Evolutionary conservation across 2,329 filamentous ascomycete genomes (phyloP), one percentile per base, ranked within the genome.

Genomic region (Neofusicoccum sp.): DNA sequence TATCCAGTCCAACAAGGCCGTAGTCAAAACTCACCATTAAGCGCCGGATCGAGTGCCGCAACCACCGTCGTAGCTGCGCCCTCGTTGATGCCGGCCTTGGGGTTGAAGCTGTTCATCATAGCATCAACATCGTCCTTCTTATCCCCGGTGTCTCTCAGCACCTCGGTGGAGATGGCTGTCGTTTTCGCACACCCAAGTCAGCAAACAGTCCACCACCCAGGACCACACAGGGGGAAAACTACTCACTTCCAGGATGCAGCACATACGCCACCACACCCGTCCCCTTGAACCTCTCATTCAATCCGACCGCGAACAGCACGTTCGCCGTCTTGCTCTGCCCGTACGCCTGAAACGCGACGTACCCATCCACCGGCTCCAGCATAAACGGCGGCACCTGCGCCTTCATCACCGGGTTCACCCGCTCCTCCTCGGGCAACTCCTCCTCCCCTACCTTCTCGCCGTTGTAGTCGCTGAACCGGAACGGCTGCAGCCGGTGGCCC

Each of bases 31-130:
- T 36, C 58, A 62, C 62, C 62, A 9, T 66, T 56, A 3, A 73
- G 26, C 31, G 68, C 63, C 1, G 66, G 64, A 62, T 71, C 69
- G 60, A 73, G 73, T 4, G 70, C 69, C 6, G 69, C 69, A 40
- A 66, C 66, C 24, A 71, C 64, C 63, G 70, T 69, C 45, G 70
- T 72, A 14, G 70, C 67, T 4, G 67, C 60, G 26, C 70, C 70
- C 54, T 71, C 66, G 36, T 72, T 68, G 9, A 68, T 44, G 7
- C 38, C 67, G 61, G 71, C 70, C 0, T 44, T 44, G n/a, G n/a
- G 34, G 16, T 41, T 54, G 3, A 14, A 3, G 3, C 3, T 1
- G 4, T 11, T 31, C 26, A 54, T 6, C 9, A 54, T 9, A 4
- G 16, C 36, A 0, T 30, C 33, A n/a, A 28, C 44, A 12, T 30